Conservation (phyloP, 2,329 filamentous ascomycete species). For the Nothophaeocryptopus gaeumannii region DNA sequence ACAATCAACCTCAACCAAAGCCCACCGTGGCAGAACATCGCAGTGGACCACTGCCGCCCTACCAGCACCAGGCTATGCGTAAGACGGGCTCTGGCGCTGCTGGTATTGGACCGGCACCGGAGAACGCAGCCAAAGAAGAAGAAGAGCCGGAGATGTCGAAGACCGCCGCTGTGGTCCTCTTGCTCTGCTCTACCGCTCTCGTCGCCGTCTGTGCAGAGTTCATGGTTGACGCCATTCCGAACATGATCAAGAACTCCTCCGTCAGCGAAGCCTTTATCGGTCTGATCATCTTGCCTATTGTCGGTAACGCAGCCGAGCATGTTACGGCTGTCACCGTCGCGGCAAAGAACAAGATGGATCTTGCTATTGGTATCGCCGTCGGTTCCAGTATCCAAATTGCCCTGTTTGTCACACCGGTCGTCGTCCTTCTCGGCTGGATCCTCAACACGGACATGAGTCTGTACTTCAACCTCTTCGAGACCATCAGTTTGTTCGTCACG, state of each 20-base stretch:
- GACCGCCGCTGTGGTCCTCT: slow-evolving; percentile 55
- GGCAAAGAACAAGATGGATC: slow-evolving; percentile 80
- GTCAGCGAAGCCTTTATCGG: slow-evolving; percentile 74
- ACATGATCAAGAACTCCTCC: slow-evolving; percentile 58
- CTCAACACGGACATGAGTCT: slow-evolving; percentile 68
- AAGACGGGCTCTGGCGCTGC: slow-evolving; percentile 6
- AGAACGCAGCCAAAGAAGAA: slow-evolving; percentile 21
- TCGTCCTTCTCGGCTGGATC: slow-evolving; percentile 76
- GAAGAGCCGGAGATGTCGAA: slow-evolving; percentile 52
- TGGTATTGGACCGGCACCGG: slow-evolving; percentile 9
- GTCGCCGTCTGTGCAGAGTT: slow-evolving; percentile 67
- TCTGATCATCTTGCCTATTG: slow-evolving; percentile 75
- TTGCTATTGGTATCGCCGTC: slow-evolving; percentile 76
- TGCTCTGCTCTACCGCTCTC: slow-evolving; percentile 54
- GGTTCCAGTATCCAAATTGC: slow-evolving; percentile 79
- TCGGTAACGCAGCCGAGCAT: slow-evolving; percentile 81
- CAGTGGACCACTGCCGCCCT: slow-evolving; percentile 29
- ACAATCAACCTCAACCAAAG: slow-evolving; percentile 22
- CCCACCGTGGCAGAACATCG: slow-evolving; percentile 15
- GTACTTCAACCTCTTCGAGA: slow-evolving; percentile 62
- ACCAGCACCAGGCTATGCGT: slow-evolving; percentile 23
- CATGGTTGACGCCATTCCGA: slow-evolving; percentile 70
- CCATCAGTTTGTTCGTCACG: slow-evolving; percentile 73
- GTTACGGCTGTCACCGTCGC: slow-evolving; percentile 77
- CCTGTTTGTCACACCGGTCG: slow-evolving; percentile 72